Evolutionary conservation across 352 stramenopile species (phyloP), one percentile per base, ranked within the genome.

Genomic region (Saprolegnia parasitica): DNA sequence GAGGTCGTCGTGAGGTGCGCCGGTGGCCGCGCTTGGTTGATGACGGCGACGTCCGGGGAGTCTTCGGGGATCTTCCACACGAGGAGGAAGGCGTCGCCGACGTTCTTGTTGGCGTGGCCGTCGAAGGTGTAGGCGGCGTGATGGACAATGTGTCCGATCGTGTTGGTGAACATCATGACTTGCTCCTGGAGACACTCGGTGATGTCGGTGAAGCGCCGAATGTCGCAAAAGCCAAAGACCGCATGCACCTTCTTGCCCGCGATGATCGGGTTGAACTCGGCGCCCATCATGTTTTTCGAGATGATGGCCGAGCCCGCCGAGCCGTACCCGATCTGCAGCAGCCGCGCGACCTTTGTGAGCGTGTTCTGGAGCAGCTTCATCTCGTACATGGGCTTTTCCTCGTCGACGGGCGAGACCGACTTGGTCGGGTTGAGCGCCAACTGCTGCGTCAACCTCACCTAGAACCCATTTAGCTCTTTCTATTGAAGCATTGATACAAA

Each of bases 131-230:
- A 68, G 40, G 81, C 87, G 61, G 88, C 79, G 11, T 78, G 80
- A 64, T 96, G 89, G 24, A 96, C 73, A 39, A 96, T 86, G 40
- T 83, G 71, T 13, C 82, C 88, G 57, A 96, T 89, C 16, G 76
- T 67, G 72, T 96, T 96, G 18, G 94, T 89, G 77, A 95, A 96
- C 9, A 92, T 68, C 81, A 96, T 96, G 6, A 96, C 87, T 65
- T 95, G 87, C 73, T 96, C 88, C 73, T 95, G 86, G 10, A 96
- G 77, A 66, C 85, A 95, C 72, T 96, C 86, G 20, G 88, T 96
- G 16, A 86, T 93, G 68, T 96, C 85, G 24, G 89, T 96, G 74
- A 96, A 96, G 46, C 91, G 77, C 29, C 88, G 78, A 55, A 96
- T 88, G 75, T 96, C 87, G 68, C 86, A 95, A 71, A 96, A 96